A percentile compares a stretch with the other conserved stretches of the same genome.
Conservation (phyloP, 352 stramenopile species). For the Pythium aquatile region DNA sequence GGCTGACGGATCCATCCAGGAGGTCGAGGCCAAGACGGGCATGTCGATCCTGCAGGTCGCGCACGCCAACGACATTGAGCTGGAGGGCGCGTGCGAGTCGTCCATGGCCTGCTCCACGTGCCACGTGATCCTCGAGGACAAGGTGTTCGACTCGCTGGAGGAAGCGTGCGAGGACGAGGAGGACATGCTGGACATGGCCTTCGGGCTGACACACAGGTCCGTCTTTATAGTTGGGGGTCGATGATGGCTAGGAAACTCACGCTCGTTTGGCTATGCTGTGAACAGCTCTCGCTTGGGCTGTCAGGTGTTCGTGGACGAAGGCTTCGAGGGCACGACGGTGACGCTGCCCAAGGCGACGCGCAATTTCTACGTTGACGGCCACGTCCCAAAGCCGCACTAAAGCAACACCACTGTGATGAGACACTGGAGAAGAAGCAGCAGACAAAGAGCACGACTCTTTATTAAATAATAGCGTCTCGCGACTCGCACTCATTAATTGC, state of each 20-base stretch:
- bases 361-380: slow-evolving; percentile 99
- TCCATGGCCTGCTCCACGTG: slow-evolving; percentile 99
- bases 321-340: slow-evolving; percentile 90
- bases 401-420: background rate
- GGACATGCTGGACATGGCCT: slow-evolving; percentile 99
- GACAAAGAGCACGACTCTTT: slow-evolving; percentile 1
- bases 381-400: slow-evolving; percentile 96
- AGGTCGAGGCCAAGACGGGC: slow-evolving; percentile 70
- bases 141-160: slow-evolving; percentile 91
- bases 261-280: background rate
- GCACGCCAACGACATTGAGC: slow-evolving; percentile 92
- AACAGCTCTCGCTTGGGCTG: slow-evolving; percentile 88
- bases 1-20: slow-evolving; percentile 53
- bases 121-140: slow-evolving; percentile 95
- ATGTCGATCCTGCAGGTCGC: slow-evolving; percentile 91
- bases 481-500: background rate
- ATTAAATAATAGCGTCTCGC: slow-evolving; percentile 6
- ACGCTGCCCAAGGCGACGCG: slow-evolving; percentile 94
- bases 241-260: background rate
- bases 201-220: slow-evolving; percentile 95
- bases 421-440: background rate
- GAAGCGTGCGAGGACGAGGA: slow-evolving; percentile 96
- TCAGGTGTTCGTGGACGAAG: slow-evolving; percentile 88
- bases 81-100: slow-evolving; percentile 91
- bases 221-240: background rate